Percentiles rank a stretch among this genome's conserved stretches.
These are phyloP conservation scores for Daldinia bambusicola DNA, from an alignment of 495 filamentous ascomycete species.

Conservation along the genomic window DNA sequence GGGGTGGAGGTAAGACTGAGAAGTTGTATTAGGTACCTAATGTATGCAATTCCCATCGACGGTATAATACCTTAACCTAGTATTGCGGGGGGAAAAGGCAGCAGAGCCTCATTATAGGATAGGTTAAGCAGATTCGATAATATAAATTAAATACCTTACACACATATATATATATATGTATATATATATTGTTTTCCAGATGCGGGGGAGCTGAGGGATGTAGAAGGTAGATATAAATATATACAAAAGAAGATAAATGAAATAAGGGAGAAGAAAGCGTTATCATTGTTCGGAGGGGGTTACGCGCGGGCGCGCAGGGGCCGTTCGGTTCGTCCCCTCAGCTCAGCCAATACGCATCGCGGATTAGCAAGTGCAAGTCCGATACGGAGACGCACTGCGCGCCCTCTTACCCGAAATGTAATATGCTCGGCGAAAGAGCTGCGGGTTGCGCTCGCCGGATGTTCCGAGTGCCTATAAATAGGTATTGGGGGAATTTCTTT, in stretches of 20 bases:
- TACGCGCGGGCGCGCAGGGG: slow-evolving; percentile 8
- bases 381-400: slow-evolving; percentile 19
- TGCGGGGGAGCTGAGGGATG: background rate
- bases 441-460: background rate
- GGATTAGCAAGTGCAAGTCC: slow-evolving; percentile 19
- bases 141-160: too few relatives aligned
- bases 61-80: background rate
- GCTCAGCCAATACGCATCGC: slow-evolving; percentile 15
- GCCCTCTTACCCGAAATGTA: background rate
- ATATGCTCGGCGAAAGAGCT: slow-evolving; percentile 9
- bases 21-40: too few relatives aligned
- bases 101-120: slow-evolving; percentile 1
- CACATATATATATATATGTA: too few relatives aligned
- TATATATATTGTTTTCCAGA: background rate
- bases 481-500: too few relatives aligned
- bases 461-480: background rate
- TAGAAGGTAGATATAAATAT: background rate
- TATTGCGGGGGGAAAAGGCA: background rate
- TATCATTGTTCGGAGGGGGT: background rate
- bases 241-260: background rate
- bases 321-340: background rate
- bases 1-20: too few relatives aligned
- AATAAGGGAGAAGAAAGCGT: background rate
- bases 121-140: background rate
- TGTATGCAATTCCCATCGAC: background rate